These are phyloP conservation scores for Cladophialophora chaetospira DNA, from an alignment of 2,329 filamentous ascomycete genomes.

Conservation along the genomic window DNA sequence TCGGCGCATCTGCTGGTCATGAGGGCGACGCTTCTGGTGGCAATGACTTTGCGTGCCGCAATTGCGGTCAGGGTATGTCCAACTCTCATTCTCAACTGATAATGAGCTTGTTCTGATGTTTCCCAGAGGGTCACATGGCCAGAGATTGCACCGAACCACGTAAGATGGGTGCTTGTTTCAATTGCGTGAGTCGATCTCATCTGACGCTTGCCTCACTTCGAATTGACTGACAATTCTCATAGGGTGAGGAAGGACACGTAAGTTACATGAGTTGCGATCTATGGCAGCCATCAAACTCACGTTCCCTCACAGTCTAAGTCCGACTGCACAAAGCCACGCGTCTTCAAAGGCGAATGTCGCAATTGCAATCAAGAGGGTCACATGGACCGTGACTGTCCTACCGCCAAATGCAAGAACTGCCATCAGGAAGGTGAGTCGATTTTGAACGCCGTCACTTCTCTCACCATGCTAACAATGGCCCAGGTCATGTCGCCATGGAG, in stretches of 20 bases:
- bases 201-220: neutral
- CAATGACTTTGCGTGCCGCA: slow-evolving; percentile 26
- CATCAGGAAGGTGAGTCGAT: slow-evolving; percentile 44
- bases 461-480: neutral
- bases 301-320: slow-evolving; percentile 41
- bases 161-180: slow-evolving; percentile 47
- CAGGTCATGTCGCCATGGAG: slow-evolving; percentile 48
- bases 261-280: neutral
- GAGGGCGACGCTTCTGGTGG: neutral
- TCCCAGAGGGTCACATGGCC: slow-evolving; percentile 35
- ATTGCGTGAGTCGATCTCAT: slow-evolving; percentile 37
- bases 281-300: neutral
- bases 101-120: slow-evolving; percentile 8
- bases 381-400: slow-evolving; percentile 47
- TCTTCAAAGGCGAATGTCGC: slow-evolving; percentile 51
- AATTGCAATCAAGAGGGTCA: slow-evolving; percentile 51
- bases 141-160: slow-evolving; percentile 47
- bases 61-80: slow-evolving; percentile 30
- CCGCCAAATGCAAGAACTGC: slow-evolving; percentile 52
- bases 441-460: too few species aligned
- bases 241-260: slow-evolving; percentile 43
- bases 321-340: slow-evolving; percentile 49
- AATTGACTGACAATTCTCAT: slow-evolving; percentile 8
- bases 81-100: neutral
- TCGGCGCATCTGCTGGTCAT: neutral